A percentile compares a stretch with the other conserved stretches of the same genome.
Evolutionary conservation across 2,329 filamentous ascomycete species (phyloP).

Genomic region (Pseudogymnoascus verrucosus): DNA sequence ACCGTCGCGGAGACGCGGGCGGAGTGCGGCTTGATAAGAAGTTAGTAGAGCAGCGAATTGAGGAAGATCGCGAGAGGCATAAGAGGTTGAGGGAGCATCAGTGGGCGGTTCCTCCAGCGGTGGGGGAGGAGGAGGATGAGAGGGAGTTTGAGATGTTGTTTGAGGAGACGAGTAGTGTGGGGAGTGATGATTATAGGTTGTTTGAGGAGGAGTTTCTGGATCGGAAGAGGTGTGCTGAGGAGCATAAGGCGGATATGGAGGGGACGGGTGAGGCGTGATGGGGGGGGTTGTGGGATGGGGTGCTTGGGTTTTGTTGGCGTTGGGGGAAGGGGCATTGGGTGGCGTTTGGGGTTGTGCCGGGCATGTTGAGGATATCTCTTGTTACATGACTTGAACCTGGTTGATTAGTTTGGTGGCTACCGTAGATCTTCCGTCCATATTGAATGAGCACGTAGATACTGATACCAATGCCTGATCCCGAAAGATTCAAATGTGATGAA

Average conservation of each 20-base stretch:
- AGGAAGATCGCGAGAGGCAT: constrained; percentile 91
- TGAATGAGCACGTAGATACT: background rate
- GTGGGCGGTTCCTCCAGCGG: constrained; percentile 70
- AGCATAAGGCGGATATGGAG: constrained; percentile 22
- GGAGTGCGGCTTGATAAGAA: constrained; percentile 60
- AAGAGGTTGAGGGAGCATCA: constrained; percentile 87
- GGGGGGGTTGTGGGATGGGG: background rate
- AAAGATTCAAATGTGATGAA: background rate
- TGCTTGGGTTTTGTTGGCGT: background rate
- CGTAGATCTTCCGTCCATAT: background rate
- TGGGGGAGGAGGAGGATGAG: constrained; percentile 36
- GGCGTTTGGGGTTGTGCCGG: background rate
- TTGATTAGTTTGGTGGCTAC: background rate
- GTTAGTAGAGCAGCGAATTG: constrained; percentile 90
- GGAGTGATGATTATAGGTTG: constrained; percentile 75
- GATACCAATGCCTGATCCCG: background rate
- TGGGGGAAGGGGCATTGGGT: background rate
- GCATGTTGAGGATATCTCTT: background rate
- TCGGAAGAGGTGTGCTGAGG: constrained; percentile 17
- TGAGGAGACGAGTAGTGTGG: constrained; percentile 80
- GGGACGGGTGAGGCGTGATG: background rate
- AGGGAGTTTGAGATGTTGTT: constrained; percentile 70
- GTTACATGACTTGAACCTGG: background rate
- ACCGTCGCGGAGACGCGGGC: constrained; percentile 10
- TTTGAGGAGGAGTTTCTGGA: constrained; percentile 61